Base-by-base conservation (phyloP, 139 green algal species). In the Pseudopediastrum boryanum region DNA sequence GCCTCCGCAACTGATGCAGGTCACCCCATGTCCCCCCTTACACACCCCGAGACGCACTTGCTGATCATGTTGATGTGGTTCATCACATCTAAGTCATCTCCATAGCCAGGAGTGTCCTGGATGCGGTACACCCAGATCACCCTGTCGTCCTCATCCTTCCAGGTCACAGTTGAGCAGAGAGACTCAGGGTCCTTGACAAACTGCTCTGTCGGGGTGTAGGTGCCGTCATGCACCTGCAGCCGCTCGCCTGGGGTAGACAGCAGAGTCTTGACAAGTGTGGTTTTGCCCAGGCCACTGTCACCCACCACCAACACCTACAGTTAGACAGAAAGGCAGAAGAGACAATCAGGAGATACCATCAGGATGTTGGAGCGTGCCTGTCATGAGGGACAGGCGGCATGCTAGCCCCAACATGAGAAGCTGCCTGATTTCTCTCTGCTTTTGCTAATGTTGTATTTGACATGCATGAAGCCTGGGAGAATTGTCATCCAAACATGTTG, bases 81-180 rank as follows among this genome's bases (percentile, higher is more conserved):
- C 61, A 80, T 82, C 64, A 93, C 86, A 65, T 81, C 63, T 23
- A 74, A 48, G 44, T 74, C 61, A 19, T 94, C 90, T 16, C 90
- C 89, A 79, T 94, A 93, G 41, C 90, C 90, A 19, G 89, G 89
- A 1, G 89, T 94, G 83, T 94, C 89, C 79, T 90, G 85, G 27
- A 90, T 86, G 68, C 85, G 84, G 77, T 93, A 93, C 13, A 92
- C 82, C 91, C 91, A 95, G 61, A 89, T 90, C 42, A 91, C 75
- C n/a, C 86, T 75, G 83, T 94, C 89, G 44, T 92, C 87, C 66
- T 91, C 86, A 44, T 94, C 89, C 33, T 90, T 77, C 91, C 91
- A 95, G 58, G 63, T 85, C 31, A 93, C 77, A 25, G 84, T 89
- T 36, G 84, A 89, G 82, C 85, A 93, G 25, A 94, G 74, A 3